Base-by-base conservation (phyloP, 768 basidiomycete genomes). In the Boletus patriciae region DNA sequence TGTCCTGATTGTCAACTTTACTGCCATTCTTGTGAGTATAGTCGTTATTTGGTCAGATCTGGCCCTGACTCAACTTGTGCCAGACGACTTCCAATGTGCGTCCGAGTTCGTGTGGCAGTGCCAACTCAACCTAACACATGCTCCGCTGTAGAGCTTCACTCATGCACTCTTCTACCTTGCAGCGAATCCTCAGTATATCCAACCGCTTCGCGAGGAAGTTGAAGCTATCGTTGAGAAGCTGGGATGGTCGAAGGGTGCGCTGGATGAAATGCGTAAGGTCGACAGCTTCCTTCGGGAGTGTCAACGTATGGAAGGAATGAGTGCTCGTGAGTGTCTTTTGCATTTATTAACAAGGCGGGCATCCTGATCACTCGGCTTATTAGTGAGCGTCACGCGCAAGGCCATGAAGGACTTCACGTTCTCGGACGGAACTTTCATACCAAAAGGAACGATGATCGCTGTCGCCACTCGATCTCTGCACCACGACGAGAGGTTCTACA, bases 271-370 rank as follows among this genome's bases (percentile, higher is more conserved):
- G 65, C 67, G 59, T 54, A 73, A 70, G 55, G 46, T 77, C 6
- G 77, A 78, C 46, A 78, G 76, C 52, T 77, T 79, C 50, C 38
- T 78, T 43, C 72, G 67, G 51, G 77, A 77, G 46, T 64, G 66
- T 3, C 66, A 72, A 44, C 69, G 76, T 4, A 53, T 70, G 3
- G 65, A 72, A 6, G 74, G 73, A 3, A 51, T 73, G 15, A 66
- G 46, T 13, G 44, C 62, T 37, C 19, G 70, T 70, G 10, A 48
- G 63, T 50, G 29, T 31, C 29, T n/a, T n/a, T n/a, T n/a, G 25
- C 19, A 3, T 19, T n/a, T 23, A 11, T 25, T 27, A 3, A 15
- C 0, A 25, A 43, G 42, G 6, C 6, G 8, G 7, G 13, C 33
- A 47, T n/a, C 19, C 56, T 57, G 29, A 36, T 25, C 13, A 15